A percentile compares a stretch with the other conserved stretches of the same genome.
These are phyloP conservation scores for Ganoderma meredithae DNA, from an alignment of 1,284 basidiomycete species.

Conservation along the genomic window DNA sequence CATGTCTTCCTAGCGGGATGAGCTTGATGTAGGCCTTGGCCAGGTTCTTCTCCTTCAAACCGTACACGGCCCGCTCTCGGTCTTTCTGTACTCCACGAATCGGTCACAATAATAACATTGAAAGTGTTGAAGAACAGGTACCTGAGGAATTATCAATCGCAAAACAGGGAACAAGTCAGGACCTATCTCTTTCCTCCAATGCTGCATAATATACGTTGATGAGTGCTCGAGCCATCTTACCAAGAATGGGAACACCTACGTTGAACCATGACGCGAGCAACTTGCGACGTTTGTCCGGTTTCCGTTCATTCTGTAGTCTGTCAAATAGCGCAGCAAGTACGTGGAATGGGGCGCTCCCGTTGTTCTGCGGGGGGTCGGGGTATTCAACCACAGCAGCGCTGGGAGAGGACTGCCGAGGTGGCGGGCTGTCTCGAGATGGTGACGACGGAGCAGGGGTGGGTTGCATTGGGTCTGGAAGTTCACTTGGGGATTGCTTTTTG, in stretches of 20 bases:
- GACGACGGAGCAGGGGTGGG: slow-evolving; percentile 63
- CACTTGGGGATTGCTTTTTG: background rate
- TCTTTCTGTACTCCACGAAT: slow-evolving; percentile 71
- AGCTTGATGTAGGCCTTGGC: slow-evolving; percentile 91
- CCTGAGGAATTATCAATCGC: slow-evolving; percentile 79
- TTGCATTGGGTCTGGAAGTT: slow-evolving; percentile 38
- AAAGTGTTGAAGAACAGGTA: slow-evolving; percentile 37
- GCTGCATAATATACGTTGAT: slow-evolving; percentile 48
- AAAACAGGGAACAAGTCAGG: slow-evolving; percentile 79
- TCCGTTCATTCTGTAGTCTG: slow-evolving; percentile 71
- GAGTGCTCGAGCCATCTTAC: background rate
- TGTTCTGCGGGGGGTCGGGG: slow-evolving; percentile 65
- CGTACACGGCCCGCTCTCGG: slow-evolving; percentile 88
- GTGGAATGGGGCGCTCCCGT: slow-evolving; percentile 71
- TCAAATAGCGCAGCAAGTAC: slow-evolving; percentile 74
- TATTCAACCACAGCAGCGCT: slow-evolving; percentile 42
- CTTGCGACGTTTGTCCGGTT: slow-evolving; percentile 71
- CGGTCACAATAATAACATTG: background rate
- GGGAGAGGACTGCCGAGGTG: slow-evolving; percentile 14
- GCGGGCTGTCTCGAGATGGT: slow-evolving; percentile 30
- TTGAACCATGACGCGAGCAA: slow-evolving; percentile 75
- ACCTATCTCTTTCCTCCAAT: slow-evolving; percentile 80
- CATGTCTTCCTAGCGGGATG: slow-evolving; percentile 80
- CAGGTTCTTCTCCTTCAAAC: slow-evolving; percentile 90
- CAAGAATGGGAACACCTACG: slow-evolving; percentile 52